phyloP scores from a whole-genome alignment of 306 rosid species.

The Lathyrus sativus region DNA sequence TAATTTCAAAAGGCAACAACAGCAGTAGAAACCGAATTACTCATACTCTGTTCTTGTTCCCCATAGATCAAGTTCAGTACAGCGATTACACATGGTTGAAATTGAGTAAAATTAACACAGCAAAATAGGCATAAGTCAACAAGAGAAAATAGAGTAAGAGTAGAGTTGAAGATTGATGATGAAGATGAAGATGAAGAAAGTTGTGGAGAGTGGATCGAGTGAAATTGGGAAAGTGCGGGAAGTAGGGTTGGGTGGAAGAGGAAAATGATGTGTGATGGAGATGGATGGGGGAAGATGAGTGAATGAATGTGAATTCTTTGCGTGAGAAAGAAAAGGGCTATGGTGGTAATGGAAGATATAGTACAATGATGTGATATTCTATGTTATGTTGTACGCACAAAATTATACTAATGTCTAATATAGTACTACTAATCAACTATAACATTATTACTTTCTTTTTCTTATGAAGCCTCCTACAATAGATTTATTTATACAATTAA shows the following conservation, averaged over 20 bases:
- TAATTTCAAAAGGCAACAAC: conserved; percentile 26
- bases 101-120: conserved; percentile 55
- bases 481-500: too few species aligned
- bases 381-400: conserved; percentile 12
- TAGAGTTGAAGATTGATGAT: neutral
- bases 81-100: conserved; percentile 39
- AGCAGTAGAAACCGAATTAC: conserved; percentile 31
- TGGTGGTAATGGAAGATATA: conserved; percentile 16
- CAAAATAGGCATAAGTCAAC: conserved; percentile 24
- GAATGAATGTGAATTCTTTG: conserved; percentile 29
- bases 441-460: too few species aligned
- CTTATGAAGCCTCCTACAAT: too few species aligned
- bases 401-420: neutral
- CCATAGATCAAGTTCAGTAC: conserved; percentile 47
- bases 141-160: neutral
- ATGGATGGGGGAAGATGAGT: conserved; percentile 17
- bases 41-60: conserved; percentile 47
- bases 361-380: conserved; percentile 32
- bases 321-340: neutral
- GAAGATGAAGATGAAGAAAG: neutral
- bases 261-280: conserved; percentile 33
- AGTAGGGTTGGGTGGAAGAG: conserved; percentile 25
- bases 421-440: too few species aligned
- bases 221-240: conserved; percentile 41
- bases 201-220: neutral